phyloP scores from a whole-genome alignment of 371 early-diverging fungal genomes.

The Mortierella sp. region DNA sequence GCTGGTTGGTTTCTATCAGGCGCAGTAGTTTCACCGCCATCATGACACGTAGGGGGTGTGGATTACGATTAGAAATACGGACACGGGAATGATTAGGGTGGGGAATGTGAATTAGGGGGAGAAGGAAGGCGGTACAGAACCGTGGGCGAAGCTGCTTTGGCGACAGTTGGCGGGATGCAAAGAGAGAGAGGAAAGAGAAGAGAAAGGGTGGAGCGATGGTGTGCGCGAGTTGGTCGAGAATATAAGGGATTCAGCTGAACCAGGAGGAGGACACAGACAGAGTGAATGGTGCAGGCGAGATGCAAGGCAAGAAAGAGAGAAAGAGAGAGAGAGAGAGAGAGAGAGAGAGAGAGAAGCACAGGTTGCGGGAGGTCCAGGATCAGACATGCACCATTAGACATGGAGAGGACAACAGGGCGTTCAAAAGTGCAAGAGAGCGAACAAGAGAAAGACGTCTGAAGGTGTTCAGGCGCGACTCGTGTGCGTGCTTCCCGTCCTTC shows the following conservation, averaged over 20 bases:
- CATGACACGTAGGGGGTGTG: not conserved
- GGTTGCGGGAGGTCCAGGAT: too few species aligned
- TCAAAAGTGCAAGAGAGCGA: too few species aligned
- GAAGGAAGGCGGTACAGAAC: not conserved
- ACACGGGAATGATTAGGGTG: not conserved
- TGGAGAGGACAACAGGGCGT: too few species aligned
- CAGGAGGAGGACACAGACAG: too few species aligned
- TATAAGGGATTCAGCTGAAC: too few species aligned
- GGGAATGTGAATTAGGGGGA: not conserved
- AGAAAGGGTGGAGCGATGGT: not conserved
- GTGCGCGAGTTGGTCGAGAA: not conserved
- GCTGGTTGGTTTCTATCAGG: slow-evolving; percentile 26
- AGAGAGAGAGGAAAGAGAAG: not conserved
- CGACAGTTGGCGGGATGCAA: not conserved
- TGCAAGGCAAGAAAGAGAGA: not conserved
- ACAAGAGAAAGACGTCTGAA: too few species aligned
- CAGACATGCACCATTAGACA: too few species aligned
- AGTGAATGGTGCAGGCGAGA: too few species aligned
- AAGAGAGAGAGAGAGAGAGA: not conserved
- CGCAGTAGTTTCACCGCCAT: slow-evolving; percentile 15
- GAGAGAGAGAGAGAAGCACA: not conserved
- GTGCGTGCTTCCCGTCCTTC: too few species aligned
- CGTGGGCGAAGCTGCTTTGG: not conserved
- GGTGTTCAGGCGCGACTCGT: too few species aligned
- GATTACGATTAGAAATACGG: not conserved